Base-by-base conservation (phyloP, 2,329 filamentous ascomycete species). In the Pseudocercospora crystallina region DNA sequence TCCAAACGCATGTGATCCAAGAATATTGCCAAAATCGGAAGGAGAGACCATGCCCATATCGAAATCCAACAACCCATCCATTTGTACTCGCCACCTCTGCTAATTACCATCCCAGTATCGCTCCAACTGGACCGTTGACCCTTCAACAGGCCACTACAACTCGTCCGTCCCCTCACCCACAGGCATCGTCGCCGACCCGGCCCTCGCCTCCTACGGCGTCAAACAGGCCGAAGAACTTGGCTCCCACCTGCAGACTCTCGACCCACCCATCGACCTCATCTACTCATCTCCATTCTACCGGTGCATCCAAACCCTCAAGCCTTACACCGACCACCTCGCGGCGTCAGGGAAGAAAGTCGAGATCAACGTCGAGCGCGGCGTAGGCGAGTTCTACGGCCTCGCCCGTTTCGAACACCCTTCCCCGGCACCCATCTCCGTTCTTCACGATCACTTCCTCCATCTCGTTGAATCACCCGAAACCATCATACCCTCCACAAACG, bases 261-360 rank as follows among this genome's bases (percentile, higher is more conserved):
- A 83, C 13, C 87, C 87, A 31, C 81, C 85, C 1, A 80, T 92
- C 52, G 85, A 90, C 46, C 78, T 79, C 40, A 80, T 97, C 60
- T 97, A 96, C 74, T 87, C 83, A 30, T 90, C 86, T 54, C 87
- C 89, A 0, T 95, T 90, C 72, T 95, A 94, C 70, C 83, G 90
- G 58, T 96, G 90, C 66, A 75, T 95, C 36, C 87, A 95, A 73
- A 95, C 90, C 2, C 82, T 95, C 45, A 76, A 80, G 41, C 90
- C 90, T 0, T 85, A 85, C 60, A 75, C 85, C 42, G 69, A 74
- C n/a, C 68, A 68, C 9, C 74, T 82, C 72, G 42, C 65, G 71
- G 52, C 51, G 49, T 50, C 56, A 30, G 53, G 54, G 26, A 48
- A 56, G 20, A 54, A 39, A 5, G 17, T 57, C 12, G 47, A 49